A percentile compares a stretch with the other conserved stretches of the same genome.
Evolutionary conservation across 768 basidiomycete species (phyloP).

Genomic region (Leucosporidium scottii): DNA sequence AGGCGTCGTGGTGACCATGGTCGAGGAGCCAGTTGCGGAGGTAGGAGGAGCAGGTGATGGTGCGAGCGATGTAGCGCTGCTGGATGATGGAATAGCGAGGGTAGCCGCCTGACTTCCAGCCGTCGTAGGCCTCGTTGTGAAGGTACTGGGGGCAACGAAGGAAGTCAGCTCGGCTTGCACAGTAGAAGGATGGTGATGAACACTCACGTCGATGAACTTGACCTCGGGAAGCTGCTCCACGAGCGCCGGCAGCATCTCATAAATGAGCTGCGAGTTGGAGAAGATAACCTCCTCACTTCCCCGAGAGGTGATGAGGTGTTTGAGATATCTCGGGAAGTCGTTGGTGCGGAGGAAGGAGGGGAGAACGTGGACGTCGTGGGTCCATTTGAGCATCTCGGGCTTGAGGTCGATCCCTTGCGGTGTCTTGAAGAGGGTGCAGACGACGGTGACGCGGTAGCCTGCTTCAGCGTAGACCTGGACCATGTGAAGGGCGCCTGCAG

Average conservation of each 20-base stretch:
- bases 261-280: no score
- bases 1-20: slow-evolving; percentile 19
- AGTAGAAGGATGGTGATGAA: not conserved
- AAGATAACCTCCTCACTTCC: no score
- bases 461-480: slow-evolving; percentile 28
- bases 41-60: slow-evolving; percentile 35
- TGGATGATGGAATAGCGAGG: slow-evolving; percentile 32
- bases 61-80: slow-evolving; percentile 35
- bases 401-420: slow-evolving; percentile 31
- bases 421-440: slow-evolving; percentile 27
- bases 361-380: slow-evolving; percentile 33
- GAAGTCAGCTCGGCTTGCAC: no score
- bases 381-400: slow-evolving; percentile 29
- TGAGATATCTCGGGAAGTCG: slow-evolving; percentile 33
- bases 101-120: slow-evolving; percentile 36
- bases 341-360: slow-evolving; percentile 28
- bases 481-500: slow-evolving; percentile 29
- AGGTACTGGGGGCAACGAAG: slow-evolving; percentile 19
- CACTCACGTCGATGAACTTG: slow-evolving; percentile 29
- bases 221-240: slow-evolving; percentile 30
- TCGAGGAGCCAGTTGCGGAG: slow-evolving; percentile 29
- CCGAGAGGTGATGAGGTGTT: slow-evolving; percentile 17
- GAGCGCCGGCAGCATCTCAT: not conserved
- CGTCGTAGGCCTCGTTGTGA: slow-evolving; percentile 35
- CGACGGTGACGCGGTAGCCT: slow-evolving; percentile 32